phyloP scores from a whole-genome alignment of 2,329 filamentous ascomycete genomes.

The Colletotrichum spaethianum region DNA sequence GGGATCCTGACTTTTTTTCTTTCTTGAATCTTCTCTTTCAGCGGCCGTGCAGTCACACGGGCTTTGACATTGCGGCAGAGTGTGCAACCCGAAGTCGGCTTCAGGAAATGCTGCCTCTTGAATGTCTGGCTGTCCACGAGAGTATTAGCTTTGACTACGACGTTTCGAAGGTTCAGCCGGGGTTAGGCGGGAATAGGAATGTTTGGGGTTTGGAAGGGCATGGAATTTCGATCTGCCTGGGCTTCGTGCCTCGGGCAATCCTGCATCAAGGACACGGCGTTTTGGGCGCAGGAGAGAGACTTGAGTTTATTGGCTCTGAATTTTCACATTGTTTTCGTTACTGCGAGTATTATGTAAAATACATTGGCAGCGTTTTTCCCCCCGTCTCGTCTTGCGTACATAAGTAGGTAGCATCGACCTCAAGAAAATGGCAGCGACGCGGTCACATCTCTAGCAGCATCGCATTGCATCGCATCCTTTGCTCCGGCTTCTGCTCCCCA shows the following conservation, averaged over 20 bases:
- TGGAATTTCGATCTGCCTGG: slow-evolving; percentile 1
- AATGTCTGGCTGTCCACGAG: not conserved
- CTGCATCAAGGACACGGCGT: slow-evolving; percentile 35
- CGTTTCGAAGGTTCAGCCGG: slow-evolving; percentile 7
- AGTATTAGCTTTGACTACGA: not conserved
- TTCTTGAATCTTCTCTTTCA: not conserved
- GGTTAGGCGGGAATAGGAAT: not conserved
- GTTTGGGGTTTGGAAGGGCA: not conserved
- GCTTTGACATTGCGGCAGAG: not conserved
- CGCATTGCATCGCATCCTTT: slow-evolving; percentile 13
- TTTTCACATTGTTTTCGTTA: not conserved
- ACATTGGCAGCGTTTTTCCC: not conserved
- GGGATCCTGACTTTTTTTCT: not conserved
- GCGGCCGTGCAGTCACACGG: not conserved
- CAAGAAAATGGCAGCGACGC: not conserved
- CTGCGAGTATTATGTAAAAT: not conserved
- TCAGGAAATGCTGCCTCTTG: not conserved
- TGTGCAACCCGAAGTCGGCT: not conserved
- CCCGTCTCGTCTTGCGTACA: not conserved
- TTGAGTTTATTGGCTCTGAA: not conserved
- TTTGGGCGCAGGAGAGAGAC: slow-evolving; percentile 4
- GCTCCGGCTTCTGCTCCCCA: slow-evolving; percentile 20
- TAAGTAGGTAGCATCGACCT: not conserved
- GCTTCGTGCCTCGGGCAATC: not conserved
- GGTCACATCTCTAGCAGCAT: not conserved